Evolutionary conservation across 2,329 filamentous ascomycete genomes (phyloP).

Genomic region (Epichloe brachyelytri): DNA sequence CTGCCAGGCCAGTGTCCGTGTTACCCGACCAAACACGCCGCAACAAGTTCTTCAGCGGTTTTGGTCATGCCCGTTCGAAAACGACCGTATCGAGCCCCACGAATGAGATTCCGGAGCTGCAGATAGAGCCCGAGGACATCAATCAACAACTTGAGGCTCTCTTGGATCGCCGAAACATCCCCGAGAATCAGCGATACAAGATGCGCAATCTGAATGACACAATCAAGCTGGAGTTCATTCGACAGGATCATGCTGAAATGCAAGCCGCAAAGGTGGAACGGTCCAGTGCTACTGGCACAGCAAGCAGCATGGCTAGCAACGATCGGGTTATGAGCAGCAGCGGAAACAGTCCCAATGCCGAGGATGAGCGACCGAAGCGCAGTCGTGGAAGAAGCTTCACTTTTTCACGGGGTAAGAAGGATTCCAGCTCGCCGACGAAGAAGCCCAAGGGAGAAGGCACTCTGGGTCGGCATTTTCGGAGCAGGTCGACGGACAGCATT

Average conservation of each 20-base stretch:
- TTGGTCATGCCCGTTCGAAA: conserved; percentile 26
- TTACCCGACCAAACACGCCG: conserved; percentile 23
- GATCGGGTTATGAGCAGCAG: conserved; percentile 15
- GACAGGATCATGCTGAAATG: conserved; percentile 69
- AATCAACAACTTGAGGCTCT: conserved; percentile 46
- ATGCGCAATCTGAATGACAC: conserved; percentile 81
- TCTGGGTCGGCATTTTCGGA: conserved; percentile 50
- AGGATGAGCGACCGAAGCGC: conserved; percentile 38
- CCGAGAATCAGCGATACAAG: conserved; percentile 84
- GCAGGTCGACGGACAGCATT: conserved; percentile 61
- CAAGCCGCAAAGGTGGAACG: conserved; percentile 34
- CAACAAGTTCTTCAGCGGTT: conserved; percentile 21
- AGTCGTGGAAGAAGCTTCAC: conserved; percentile 51
- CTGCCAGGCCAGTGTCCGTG: conserved; percentile 25
- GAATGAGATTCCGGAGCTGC: conserved; percentile 31
- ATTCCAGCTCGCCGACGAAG: conserved; percentile 58
- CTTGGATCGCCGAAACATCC: conserved; percentile 81
- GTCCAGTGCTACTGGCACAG: conserved; percentile 31
- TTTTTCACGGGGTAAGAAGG: conserved; percentile 50
- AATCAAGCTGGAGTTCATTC: conserved; percentile 92
- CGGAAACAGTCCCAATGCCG: conserved; percentile 26
- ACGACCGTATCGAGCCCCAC: conserved; percentile 20
- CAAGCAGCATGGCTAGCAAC: conserved; percentile 24
- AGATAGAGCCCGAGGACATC: conserved; percentile 41
- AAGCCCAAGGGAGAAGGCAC: conserved; percentile 57